These are phyloP conservation scores for Priceomyces fermenticarens DNA, from an alignment of 805 yeast genomes.

Conservation along the genomic window DNA sequence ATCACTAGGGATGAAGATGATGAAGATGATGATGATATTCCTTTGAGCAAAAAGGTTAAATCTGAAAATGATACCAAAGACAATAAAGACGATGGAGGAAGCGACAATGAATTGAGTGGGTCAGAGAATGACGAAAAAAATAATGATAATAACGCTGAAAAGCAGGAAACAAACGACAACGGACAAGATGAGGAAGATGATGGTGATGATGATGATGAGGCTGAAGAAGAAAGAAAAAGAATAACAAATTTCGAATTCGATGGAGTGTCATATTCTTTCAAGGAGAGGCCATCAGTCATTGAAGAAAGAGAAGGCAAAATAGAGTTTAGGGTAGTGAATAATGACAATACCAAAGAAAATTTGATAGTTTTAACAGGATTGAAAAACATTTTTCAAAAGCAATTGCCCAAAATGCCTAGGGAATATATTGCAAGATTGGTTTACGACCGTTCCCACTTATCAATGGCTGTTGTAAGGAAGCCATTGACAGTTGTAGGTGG, in stretches of 20 bases:
- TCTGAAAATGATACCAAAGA: slow-evolving; percentile 16
- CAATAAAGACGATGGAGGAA: slow-evolving; percentile 19
- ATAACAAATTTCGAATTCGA: slow-evolving; percentile 60
- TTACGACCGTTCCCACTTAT: slow-evolving; percentile 89
- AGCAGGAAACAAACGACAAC: slow-evolving; percentile 22
- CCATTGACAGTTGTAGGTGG: slow-evolving; percentile 98
- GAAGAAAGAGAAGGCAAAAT: slow-evolving; percentile 93
- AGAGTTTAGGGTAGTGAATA: slow-evolving; percentile 94
- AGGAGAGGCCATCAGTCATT: slow-evolving; percentile 89
- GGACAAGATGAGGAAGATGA: slow-evolving; percentile 36
- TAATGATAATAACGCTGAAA: slow-evolving; percentile 12
- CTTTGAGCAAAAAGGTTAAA: slow-evolving; percentile 21
- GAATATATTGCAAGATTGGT: slow-evolving; percentile 94
- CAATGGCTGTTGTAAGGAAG: slow-evolving; percentile 93
- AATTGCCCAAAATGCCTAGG: slow-evolving; percentile 97
- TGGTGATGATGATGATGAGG: slow-evolving; percentile 44
- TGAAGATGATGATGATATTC: slow-evolving; percentile 25
- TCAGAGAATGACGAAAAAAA: slow-evolving; percentile 9
- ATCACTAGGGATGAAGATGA: slow-evolving; percentile 12
- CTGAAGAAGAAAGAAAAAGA: slow-evolving; percentile 40
- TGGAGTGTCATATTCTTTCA: slow-evolving; percentile 77
- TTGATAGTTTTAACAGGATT: slow-evolving; percentile 91
- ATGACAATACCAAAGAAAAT: slow-evolving; percentile 83
- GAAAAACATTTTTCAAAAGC: slow-evolving; percentile 94
- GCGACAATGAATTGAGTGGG: slow-evolving; percentile 9